Evolutionary conservation across 1,284 basidiomycete genomes (phyloP), one percentile per base, ranked within the genome.

Genomic region (Blastosporella zonata): DNA sequence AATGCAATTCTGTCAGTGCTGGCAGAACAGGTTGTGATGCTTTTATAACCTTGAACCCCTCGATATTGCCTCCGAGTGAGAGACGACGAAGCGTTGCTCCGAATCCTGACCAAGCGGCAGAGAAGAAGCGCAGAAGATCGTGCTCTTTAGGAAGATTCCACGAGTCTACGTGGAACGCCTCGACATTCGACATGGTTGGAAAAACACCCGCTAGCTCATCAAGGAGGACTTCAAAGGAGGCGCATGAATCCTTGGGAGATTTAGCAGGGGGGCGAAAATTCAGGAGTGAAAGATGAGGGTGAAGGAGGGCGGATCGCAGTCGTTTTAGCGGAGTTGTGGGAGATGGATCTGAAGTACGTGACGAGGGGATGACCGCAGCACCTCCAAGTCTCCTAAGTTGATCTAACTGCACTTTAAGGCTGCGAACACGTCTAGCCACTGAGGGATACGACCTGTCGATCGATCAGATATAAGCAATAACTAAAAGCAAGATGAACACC

Each of bases 61-160:
- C 62, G 9, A 71, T 55, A 29, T 69, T 65, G 21, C 69, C 70
- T n/a, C 67, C 66, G 10, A 75, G 53, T 9, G 66, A 67, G 8
- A 73, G 43, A 25, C 54, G 56, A 22, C 55, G 57, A 35, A 75
- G 53, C 21, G 63, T 65, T 8, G 34, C 44, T 6, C 71, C 70
- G 54, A 72, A 71, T 8, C 65, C 58, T 3, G 57, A 44, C 67
- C 69, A 74, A 8, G 68, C 67, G 9, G 62, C 57, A 2, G 60
- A 53, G 47, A 70, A 67, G 34, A 71, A 65, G 3, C 56, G 48
- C 9, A 59, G 55, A 6, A 69, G 50, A 42, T 68, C 58, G 47
- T 65, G 57, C 6, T 57, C 56, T 9, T 59, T 53, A 23, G 64
- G 62, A 9, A 64, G 45, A 42, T 68, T 63, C 67, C 66, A 70